Conservation (phyloP, 2,329 filamentous ascomycete genomes). For the Xylaria sp. region DNA sequence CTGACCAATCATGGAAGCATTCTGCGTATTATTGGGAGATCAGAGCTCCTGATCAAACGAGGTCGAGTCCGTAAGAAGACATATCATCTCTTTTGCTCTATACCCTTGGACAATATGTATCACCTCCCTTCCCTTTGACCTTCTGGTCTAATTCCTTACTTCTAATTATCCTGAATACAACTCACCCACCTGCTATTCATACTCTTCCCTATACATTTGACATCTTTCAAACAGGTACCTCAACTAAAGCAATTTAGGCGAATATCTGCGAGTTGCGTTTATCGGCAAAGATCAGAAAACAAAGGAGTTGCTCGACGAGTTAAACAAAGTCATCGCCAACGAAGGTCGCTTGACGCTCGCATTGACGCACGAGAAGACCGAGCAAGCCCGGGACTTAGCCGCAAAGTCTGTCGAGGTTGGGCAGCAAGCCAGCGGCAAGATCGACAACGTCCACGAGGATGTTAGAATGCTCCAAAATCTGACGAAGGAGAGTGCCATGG, state of each 20-base stretch:
- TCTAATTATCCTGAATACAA: too few relatives aligned
- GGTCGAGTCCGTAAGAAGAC: slow-evolving; percentile 17
- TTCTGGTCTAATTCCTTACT: too few relatives aligned
- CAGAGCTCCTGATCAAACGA: slow-evolving; percentile 18
- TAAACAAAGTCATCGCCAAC: slow-evolving; percentile 17
- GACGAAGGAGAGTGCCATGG: neutral
- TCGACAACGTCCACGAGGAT: slow-evolving; percentile 8
- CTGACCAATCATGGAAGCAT: slow-evolving; percentile 10
- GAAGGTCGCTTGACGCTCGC: slow-evolving; percentile 20
- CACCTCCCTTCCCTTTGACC: too few relatives aligned
- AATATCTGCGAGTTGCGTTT: slow-evolving; percentile 20
- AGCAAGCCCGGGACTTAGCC: slow-evolving; percentile 14
- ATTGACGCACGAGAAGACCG: slow-evolving; percentile 20
- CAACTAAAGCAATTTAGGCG: neutral
- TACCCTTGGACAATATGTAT: too few relatives aligned
- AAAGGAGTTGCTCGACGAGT: slow-evolving; percentile 18
- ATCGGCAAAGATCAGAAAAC: slow-evolving; percentile 22
- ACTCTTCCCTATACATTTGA: too few relatives aligned
- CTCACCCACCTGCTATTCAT: too few relatives aligned
- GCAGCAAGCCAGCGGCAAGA: slow-evolving; percentile 14
- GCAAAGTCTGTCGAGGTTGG: slow-evolving; percentile 17
- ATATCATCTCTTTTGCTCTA: neutral
- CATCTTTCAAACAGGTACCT: too few relatives aligned
- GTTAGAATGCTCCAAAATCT: neutral
- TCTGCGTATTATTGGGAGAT: slow-evolving; percentile 17